Evolutionary conservation across 495 filamentous ascomycete genomes (phyloP).

Genomic region (Penicillium chermesinum): DNA sequence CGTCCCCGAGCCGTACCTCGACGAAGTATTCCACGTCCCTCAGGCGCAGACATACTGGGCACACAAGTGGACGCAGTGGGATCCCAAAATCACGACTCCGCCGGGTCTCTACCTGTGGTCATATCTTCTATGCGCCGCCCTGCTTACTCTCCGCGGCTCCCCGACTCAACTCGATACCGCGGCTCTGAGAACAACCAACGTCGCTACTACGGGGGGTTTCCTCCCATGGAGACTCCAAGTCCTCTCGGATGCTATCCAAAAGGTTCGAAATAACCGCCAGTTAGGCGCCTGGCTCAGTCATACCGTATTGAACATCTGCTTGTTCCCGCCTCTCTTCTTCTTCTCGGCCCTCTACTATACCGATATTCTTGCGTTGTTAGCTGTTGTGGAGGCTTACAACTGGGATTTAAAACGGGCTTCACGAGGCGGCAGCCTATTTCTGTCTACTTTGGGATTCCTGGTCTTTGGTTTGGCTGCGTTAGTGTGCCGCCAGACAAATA

Average conservation of each 20-base stretch:
- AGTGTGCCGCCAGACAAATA: constrained; percentile 85
- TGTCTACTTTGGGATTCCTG: constrained; percentile 39
- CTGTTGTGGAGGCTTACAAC: constrained; percentile 62
- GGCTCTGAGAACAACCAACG: constrained; percentile 39
- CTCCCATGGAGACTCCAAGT: constrained; percentile 43
- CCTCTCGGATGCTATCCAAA: constrained; percentile 33
- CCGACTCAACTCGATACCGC: constrained; percentile 35
- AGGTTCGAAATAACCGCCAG: constrained; percentile 33
- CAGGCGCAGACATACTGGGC: constrained; percentile 85
- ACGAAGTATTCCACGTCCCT: constrained; percentile 92
- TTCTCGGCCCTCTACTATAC: constrained; percentile 94
- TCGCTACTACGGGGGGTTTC: constrained; percentile 29
- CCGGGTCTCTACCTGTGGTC: constrained; percentile 74
- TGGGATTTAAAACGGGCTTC: constrained; percentile 48
- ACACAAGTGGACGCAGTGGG: constrained; percentile 72
- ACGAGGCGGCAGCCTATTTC: constrained; percentile 2
- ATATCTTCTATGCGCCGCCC: constrained; percentile 34
- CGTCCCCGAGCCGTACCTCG: constrained; percentile 80
- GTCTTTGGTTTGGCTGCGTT: constrained; percentile 57
- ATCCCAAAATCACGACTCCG: constrained; percentile 94
- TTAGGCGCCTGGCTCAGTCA: constrained; percentile 46
- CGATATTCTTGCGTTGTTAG: constrained; percentile 60
- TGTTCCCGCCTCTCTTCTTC: constrained; percentile 92
- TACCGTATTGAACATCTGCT: constrained; percentile 70
- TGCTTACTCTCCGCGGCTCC: constrained; percentile 32